Conservation (phyloP, 1,284 basidiomycete species). For the Cystobasidiaceae sp. region DNA sequence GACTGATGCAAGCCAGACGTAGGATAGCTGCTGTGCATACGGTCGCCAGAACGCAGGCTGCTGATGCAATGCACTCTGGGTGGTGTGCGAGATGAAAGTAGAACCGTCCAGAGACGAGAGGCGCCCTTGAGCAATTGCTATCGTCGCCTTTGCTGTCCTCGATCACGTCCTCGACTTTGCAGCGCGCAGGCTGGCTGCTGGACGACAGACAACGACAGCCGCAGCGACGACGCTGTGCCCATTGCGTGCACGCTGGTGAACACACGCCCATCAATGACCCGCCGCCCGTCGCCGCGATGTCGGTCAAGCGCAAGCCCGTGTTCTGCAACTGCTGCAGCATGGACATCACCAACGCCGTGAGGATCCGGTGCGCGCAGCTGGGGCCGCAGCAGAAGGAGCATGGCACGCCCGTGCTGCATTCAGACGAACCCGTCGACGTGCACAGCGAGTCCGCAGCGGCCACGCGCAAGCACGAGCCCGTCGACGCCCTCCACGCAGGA, state of each 20-base stretch:
- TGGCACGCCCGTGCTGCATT: constrained; percentile 13
- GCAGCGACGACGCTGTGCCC: no score
- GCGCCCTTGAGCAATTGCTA: no score
- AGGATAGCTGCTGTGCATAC: no score
- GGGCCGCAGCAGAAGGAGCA: constrained; percentile 25
- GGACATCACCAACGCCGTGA: constrained; percentile 44
- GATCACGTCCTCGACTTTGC: no score
- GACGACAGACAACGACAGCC: background rate
- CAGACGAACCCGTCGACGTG: constrained; percentile 7
- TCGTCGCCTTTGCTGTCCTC: no score
- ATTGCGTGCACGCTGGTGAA: no score
- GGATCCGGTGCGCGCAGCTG: constrained; percentile 43
- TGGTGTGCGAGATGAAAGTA: no score
- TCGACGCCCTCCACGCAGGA: constrained; percentile 17
- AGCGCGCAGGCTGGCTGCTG: background rate
- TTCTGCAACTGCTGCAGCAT: constrained; percentile 43
- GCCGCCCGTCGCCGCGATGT: background rate
- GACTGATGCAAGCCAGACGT: no score
- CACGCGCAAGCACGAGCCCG: constrained; percentile 26
- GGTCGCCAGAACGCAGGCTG: no score
- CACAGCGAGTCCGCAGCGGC: constrained; percentile 1
- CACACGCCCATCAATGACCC: background rate
- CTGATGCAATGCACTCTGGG: no score
- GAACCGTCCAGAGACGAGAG: no score
- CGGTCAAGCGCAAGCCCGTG: constrained; percentile 31